phyloP scores from a whole-genome alignment of 176 grass and related monocot species.

The Ensete glaucum region DNA sequence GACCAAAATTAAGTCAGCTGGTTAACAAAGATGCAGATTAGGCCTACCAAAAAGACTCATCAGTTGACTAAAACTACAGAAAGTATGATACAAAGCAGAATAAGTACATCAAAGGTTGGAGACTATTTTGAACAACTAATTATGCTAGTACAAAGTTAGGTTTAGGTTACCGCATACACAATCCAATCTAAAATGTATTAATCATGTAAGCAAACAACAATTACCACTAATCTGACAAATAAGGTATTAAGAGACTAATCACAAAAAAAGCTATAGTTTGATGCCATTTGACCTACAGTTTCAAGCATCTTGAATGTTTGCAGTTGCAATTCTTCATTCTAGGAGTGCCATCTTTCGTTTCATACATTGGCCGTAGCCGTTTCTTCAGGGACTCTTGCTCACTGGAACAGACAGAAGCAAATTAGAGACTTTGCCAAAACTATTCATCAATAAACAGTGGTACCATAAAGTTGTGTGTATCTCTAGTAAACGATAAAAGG shows the following conservation, averaged over 20 bases:
- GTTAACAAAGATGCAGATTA: background rate
- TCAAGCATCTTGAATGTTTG: conserved; percentile 44
- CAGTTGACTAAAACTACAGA: too few relatives aligned
- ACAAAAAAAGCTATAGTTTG: conserved; percentile 3
- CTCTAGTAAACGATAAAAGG: too few relatives aligned
- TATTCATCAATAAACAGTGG: background rate
- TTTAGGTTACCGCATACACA: background rate
- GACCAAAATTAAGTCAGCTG: background rate
- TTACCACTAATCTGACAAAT: background rate
- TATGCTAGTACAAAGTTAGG: background rate
- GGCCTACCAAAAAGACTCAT: too few relatives aligned
- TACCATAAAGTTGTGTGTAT: background rate
- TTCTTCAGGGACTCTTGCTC: conserved; percentile 1
- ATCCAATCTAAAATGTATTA: background rate
- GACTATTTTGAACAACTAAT: background rate
- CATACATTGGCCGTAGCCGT: background rate
- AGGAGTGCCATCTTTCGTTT: conserved; percentile 21
- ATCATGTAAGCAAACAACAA: background rate
- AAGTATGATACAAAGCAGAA: too few relatives aligned
- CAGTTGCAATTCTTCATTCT: conserved; percentile 32
- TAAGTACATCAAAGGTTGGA: too few relatives aligned
- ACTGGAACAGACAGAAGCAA: conserved; percentile 1
- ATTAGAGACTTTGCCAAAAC: background rate
- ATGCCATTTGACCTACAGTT: conserved; percentile 23
- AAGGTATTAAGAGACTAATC: background rate